A percentile compares a stretch with the other conserved stretches of the same genome.
These are phyloP conservation scores for Thraustotheca clavata DNA, from an alignment of 352 stramenopile genomes.

Conservation along the genomic window DNA sequence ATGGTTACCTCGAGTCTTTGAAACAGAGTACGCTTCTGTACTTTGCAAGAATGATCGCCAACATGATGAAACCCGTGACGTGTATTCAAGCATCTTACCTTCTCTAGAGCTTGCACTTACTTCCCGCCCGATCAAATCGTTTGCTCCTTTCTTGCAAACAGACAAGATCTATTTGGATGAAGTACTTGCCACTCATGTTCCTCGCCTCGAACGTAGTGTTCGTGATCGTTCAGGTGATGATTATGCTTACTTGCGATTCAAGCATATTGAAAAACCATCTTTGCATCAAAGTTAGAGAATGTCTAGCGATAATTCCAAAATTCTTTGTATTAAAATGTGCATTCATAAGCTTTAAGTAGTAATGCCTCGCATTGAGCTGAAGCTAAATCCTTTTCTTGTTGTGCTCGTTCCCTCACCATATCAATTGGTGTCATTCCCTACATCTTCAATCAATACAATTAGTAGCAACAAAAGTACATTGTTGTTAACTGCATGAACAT, in stretches of 20 bases:
- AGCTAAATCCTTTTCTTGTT: constrained; percentile 27
- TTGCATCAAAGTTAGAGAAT: not conserved
- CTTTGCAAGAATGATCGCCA: constrained; percentile 70
- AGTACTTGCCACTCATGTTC: constrained; percentile 66
- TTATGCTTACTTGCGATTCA: constrained; percentile 78
- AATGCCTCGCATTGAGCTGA: constrained; percentile 48
- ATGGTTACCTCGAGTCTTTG: constrained; percentile 67
- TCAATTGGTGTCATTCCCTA: constrained; percentile 39
- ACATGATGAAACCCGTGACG: constrained; percentile 58
- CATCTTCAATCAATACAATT: not conserved
- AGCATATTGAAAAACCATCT: constrained; percentile 32
- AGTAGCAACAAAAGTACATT: constrained; percentile 35
- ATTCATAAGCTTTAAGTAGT: constrained; percentile 24
- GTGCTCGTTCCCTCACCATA: constrained; percentile 40
- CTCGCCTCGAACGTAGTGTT: constrained; percentile 68
- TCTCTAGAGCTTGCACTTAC: constrained; percentile 60
- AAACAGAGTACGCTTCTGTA: constrained; percentile 57
- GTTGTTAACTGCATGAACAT: constrained; percentile 53
- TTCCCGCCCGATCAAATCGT: constrained; percentile 47
- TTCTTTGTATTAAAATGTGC: constrained; percentile 16
- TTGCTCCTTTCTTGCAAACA: constrained; percentile 39
- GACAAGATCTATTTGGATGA: constrained; percentile 75
- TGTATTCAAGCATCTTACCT: constrained; percentile 67
- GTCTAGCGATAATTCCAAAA: not conserved
- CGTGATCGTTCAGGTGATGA: constrained; percentile 70